Evolutionary conservation across 441 rosid species (phyloP), one percentile per base, ranked within the genome.

Genomic region (Jatropha multifida): DNA sequence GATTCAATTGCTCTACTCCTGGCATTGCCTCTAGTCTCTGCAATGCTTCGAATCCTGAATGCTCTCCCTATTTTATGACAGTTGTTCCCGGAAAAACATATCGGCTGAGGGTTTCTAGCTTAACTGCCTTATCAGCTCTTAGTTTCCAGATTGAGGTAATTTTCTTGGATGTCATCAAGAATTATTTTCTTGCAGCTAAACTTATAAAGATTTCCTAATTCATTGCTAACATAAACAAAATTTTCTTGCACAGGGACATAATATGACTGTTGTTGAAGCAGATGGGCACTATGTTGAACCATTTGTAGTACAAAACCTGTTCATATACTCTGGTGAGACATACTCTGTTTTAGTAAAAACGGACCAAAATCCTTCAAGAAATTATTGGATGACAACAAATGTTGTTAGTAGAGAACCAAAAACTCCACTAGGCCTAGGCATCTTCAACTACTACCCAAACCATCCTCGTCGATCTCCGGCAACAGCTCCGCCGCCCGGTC

Each of bases 281-380:
- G 97, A 93, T 54, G 98, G 98, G 38, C 88, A 92, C 78, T 85
- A 85, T 55, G 96, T 93, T 0, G 82, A 90, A 60, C 97, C 95
- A 27, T 88, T 92, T 74, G 86, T 78, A 9, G 91, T 88, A 8
- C 77, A 78, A 13, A 90, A 90, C 71, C 74, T 93, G 18, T 91
- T 81, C 77, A 85, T 93, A 62, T 91, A 93, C 79, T 90, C 95
- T 0, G 98, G 98, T 1, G 97, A 93, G 79, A 88, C 98, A 0
- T 93, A 93, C 68, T 91, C 98, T 0, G 92, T 93, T 14, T 69
- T 93, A 0, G 64, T 93, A 18, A 86, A 68, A 78, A 75, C 90
- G n/a, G 84, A 89, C 69, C 90, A 87, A 72, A 82, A 85, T 69
- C 86, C 94, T 1, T 75, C 83, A 1, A 83, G 84, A 64, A 91